phyloP scores from a whole-genome alignment of 495 filamentous ascomycete species.

The Hypoxylon crocopeplum region DNA sequence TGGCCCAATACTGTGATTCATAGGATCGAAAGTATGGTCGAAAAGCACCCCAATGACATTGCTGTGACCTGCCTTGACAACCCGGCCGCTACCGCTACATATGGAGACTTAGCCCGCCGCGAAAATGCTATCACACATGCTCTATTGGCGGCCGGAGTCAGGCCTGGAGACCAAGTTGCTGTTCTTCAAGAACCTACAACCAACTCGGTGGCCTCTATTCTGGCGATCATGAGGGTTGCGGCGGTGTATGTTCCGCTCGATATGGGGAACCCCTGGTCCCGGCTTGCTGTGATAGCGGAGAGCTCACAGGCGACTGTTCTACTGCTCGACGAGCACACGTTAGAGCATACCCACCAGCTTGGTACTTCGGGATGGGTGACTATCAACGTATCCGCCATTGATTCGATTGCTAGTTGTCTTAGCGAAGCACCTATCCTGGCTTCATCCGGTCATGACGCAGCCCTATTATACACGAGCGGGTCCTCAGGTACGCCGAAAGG shows the following conservation, averaged over 20 bases:
- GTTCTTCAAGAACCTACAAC: slow-evolving; percentile 42
- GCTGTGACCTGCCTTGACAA: neutral
- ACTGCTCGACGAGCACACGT: slow-evolving; percentile 53
- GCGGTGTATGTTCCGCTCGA: slow-evolving; percentile 62
- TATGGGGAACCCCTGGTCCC: slow-evolving; percentile 27
- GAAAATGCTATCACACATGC: neutral
- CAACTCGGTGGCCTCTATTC: slow-evolving; percentile 57
- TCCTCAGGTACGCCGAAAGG: slow-evolving; percentile 57
- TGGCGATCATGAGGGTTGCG: slow-evolving; percentile 58
- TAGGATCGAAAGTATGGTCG: neutral
- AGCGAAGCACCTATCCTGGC: no score
- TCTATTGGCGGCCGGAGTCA: neutral
- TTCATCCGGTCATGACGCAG: no score
- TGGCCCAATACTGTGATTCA: neutral
- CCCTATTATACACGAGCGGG: slow-evolving; percentile 56
- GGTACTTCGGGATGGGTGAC: neutral
- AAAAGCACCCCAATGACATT: neutral
- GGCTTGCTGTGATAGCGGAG: slow-evolving; percentile 26
- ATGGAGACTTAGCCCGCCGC: neutral
- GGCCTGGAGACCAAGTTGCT: slow-evolving; percentile 7
- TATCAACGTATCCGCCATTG: neutral
- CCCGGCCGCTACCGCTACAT: neutral
- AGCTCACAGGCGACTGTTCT: slow-evolving; percentile 28
- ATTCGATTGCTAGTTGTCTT: no score
- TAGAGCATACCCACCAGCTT: slow-evolving; percentile 8